Conservation (phyloP, 805 yeast species). For the Priceomyces melissophilus region DNA sequence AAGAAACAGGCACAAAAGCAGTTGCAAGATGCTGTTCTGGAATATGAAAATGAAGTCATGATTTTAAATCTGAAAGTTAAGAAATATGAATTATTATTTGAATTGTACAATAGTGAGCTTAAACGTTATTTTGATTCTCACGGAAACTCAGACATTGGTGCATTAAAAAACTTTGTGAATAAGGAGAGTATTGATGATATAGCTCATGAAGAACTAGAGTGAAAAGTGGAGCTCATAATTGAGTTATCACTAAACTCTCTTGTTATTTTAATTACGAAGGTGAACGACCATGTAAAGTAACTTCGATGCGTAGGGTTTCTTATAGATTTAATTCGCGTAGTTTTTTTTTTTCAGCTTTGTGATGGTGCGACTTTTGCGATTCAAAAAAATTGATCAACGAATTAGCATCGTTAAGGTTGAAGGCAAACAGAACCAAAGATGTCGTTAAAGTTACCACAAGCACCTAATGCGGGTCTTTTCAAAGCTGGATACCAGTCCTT, state of each 20-base stretch:
- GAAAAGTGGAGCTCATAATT: background rate
- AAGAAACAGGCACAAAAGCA: slow-evolving; percentile 68
- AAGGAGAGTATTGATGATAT: slow-evolving; percentile 3
- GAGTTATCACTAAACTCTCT: no score
- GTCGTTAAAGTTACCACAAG: slow-evolving; percentile 89
- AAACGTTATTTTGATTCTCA: slow-evolving; percentile 12
- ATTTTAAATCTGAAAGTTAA: slow-evolving; percentile 16
- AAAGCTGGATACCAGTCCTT: slow-evolving; percentile 92
- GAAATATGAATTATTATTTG: slow-evolving; percentile 19
- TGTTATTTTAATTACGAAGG: no score
- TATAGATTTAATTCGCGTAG: no score
- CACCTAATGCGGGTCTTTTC: slow-evolving; percentile 90
- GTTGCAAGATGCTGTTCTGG: slow-evolving; percentile 57
- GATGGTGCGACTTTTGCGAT: no score
- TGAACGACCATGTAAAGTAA: no score
- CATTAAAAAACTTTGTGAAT: slow-evolving; percentile 6
- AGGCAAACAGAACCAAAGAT: slow-evolving; percentile 30
- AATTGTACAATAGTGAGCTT: slow-evolving; percentile 17
- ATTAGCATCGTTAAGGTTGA: no score
- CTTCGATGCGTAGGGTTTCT: no score
- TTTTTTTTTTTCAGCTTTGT: no score
- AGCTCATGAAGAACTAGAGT: slow-evolving; percentile 1
- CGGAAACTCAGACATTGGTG: slow-evolving; percentile 4
- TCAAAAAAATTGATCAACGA: no score
- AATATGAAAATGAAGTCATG: slow-evolving; percentile 43